Conservation (phyloP, 208 protist genomes). For the Trypanosoma platydactyli region DNA sequence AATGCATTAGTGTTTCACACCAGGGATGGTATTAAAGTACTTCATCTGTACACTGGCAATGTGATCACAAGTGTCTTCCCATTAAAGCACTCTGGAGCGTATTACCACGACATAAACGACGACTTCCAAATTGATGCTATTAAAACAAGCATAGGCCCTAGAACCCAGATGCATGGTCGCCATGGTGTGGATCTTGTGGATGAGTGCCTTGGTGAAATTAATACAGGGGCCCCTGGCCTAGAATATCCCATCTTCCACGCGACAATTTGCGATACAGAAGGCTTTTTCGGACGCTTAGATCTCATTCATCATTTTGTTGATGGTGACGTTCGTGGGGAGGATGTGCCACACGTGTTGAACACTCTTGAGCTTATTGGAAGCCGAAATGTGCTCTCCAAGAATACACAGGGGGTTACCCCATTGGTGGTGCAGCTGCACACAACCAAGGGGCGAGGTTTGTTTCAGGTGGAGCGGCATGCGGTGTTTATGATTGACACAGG, state of each 20-base stretch:
- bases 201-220: constrained; percentile 75
- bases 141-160: constrained; percentile 56
- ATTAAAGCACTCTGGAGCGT: constrained; percentile 49
- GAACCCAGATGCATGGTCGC: constrained; percentile 33
- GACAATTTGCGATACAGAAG: constrained; percentile 82
- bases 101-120: constrained; percentile 90
- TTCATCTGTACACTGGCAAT: constrained; percentile 89
- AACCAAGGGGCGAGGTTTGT: constrained; percentile 43
- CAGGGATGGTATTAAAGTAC: constrained; percentile 71
- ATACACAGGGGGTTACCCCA: constrained; percentile 56
- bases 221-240: constrained; percentile 50
- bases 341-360: constrained; percentile 42
- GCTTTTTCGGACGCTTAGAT: constrained; percentile 75
- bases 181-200: constrained; percentile 61
- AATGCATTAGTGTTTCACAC: constrained; percentile 90
- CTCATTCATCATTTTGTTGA: constrained; percentile 81
- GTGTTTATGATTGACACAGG: constrained; percentile 87
- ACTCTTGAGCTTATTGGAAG: constrained; percentile 85
- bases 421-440: constrained; percentile 79
- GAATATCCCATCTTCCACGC: constrained; percentile 56
- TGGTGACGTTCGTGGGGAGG: constrained; percentile 60
- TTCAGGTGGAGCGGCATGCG: constrained; percentile 74
- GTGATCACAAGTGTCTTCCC: constrained; percentile 65
- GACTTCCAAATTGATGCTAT: constrained; percentile 80
- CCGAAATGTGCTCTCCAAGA: constrained; percentile 53